Evolutionary conservation across 257 asterid species (phyloP), one percentile per base, ranked within the genome.

Genomic region (Solanum chiquidenum): DNA sequence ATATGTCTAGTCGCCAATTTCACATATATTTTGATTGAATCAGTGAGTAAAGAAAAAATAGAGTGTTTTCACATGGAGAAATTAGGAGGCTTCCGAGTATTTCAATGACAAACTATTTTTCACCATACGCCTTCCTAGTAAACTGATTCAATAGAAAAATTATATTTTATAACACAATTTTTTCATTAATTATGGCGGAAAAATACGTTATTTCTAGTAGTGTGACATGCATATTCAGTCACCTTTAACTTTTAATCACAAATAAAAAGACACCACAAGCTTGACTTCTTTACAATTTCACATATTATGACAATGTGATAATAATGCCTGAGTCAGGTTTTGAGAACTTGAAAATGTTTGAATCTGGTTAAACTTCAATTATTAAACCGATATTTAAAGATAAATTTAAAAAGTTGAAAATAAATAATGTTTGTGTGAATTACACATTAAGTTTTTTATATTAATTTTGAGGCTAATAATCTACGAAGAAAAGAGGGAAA

Each of bases 11-110:
- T 52, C 0, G 23, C 23, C 18, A 52, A 1, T 52, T 2, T 3
- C 3, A 16, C 1, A 18, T 52, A 52, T 6, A 52, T 52, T 52
- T 52, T 52, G 62, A 52, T 52, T 52, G 62, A 52, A 52, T 52
- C 9, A 16, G n/a, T 0, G 62, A 52, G 23, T 52, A 52, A 52
- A 52, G n/a, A 16, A 52, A 52, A 52, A 6, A 18, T 52, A 55
- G 10, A 0, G 1, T 55, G 1, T 7, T 55, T 55, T 20, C 11
- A 20, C 5, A 20, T 0, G 1, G 0, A 52, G 5, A 55, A 2
- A 55, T 2, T 55, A 55, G n/a, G 64, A 55, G 9, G 64, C 25
- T 55, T 55, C 1, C 11, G 10, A 20, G 4, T 55, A 55, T 20
- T 55, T 55, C 1, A 55, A 6, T 55, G n/a, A 55, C 10, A 55